Conservation (phyloP, 2,329 filamentous ascomycete species). For the Dichotomopilus funicola region DNA sequence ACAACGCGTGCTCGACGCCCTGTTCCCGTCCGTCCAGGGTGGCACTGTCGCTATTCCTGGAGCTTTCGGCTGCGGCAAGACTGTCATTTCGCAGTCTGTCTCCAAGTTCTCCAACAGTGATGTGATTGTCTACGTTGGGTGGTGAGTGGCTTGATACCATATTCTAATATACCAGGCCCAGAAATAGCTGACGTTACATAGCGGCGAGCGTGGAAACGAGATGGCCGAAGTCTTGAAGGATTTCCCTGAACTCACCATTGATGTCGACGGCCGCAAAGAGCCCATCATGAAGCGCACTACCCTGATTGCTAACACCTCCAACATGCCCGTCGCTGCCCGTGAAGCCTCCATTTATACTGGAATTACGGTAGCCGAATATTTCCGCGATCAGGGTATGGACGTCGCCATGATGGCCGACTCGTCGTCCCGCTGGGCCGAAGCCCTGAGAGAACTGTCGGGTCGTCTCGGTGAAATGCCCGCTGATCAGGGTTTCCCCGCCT, state of each 20-base stretch:
- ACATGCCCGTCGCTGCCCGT: conserved; percentile 98
- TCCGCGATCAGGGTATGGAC: conserved; percentile 92
- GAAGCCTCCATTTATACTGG: conserved; percentile 98
- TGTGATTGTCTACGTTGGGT: conserved; percentile 93
- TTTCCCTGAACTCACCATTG: conserved; percentile 95
- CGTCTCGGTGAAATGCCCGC: conserved; percentile 99
- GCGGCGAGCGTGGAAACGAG: conserved; percentile 92
- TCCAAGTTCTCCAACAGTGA: conserved; percentile 99
- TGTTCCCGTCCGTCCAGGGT: conserved; percentile 94
- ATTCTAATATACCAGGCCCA: neutral
- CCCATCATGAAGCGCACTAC: conserved; percentile 99
- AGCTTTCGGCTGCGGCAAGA: conserved; percentile 98
- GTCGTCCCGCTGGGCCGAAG: conserved; percentile 95
- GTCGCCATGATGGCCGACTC: conserved; percentile 99
- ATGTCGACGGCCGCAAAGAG: conserved; percentile 88
- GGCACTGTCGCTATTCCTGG: conserved; percentile 97
- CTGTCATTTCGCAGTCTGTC: conserved; percentile 95
- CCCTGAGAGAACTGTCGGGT: conserved; percentile 95
- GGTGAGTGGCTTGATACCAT: neutral
- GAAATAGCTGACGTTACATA: conserved; percentile 25
- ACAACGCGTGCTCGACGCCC: conserved; percentile 89
- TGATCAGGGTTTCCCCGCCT: conserved; percentile 98
- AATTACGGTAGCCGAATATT: conserved; percentile 93
- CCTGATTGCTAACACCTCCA: conserved; percentile 97
- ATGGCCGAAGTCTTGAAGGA: conserved; percentile 99